Evolutionary conservation across 305 asterid species (phyloP).

Genomic region (Galium porrigens): DNA sequence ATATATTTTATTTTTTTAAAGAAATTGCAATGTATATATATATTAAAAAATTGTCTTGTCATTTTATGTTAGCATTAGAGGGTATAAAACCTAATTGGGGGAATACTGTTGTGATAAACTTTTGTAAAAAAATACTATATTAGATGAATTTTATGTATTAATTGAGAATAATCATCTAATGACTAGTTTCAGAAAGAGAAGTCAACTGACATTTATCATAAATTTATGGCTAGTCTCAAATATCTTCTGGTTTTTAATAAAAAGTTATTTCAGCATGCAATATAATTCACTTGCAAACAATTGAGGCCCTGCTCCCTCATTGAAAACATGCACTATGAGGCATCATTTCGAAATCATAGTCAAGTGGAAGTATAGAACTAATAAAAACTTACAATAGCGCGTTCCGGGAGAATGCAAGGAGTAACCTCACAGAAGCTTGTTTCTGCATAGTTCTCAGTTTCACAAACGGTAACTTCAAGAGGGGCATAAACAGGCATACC

Average conservation of each 20-base stretch:
- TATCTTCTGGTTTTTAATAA: too few species aligned
- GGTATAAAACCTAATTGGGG: not conserved
- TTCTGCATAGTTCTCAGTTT: slow-evolving; percentile 67
- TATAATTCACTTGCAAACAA: not conserved
- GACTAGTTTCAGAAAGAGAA: too few species aligned
- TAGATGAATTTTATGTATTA: not conserved
- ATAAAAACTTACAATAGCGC: slow-evolving; percentile 54
- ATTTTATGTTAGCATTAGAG: not conserved
- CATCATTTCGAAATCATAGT: not conserved
- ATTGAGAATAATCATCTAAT: not conserved
- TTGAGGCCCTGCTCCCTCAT: not conserved
- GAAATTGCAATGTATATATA: not conserved
- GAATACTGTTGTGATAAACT: not conserved
- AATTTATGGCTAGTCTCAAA: not conserved
- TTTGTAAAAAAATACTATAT: too few species aligned
- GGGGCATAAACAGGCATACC: slow-evolving; percentile 90
- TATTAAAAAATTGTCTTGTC: not conserved
- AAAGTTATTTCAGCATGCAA: not conserved
- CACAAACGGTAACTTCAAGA: slow-evolving; percentile 66
- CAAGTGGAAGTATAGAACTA: not conserved
- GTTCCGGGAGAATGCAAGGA: slow-evolving; percentile 94
- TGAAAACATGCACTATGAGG: not conserved
- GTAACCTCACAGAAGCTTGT: slow-evolving; percentile 89
- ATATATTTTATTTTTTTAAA: too few species aligned
- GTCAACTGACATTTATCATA: not conserved